A percentile compares a stretch with the other conserved stretches of the same genome.
Evolutionary conservation across 148 eudicot genomes (phyloP).

Genomic region (Rhododendron kiyosumense): DNA sequence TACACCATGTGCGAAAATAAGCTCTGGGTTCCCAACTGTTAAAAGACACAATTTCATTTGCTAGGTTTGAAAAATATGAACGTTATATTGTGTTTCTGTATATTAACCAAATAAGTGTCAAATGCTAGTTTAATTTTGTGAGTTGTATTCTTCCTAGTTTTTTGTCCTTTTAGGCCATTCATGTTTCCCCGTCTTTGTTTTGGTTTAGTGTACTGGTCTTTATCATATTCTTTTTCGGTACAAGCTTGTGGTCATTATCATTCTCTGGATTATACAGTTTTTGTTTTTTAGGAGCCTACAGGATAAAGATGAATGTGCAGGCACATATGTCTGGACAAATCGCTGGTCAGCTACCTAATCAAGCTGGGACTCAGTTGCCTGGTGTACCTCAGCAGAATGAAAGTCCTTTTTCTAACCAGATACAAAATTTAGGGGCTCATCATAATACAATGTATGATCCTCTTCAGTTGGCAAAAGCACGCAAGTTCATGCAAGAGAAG

Average conservation of each 20-base stretch:
- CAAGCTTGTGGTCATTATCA: not conserved
- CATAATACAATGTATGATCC: slow-evolving; percentile 35
- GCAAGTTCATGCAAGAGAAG: slow-evolving; percentile 48
- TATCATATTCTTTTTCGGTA: not conserved
- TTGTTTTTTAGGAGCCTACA: slow-evolving; percentile 7
- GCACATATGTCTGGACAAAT: slow-evolving; percentile 62
- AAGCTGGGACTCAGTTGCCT: slow-evolving; percentile 43
- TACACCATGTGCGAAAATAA: not conserved
- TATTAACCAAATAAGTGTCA: not conserved
- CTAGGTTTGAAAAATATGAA: not conserved
- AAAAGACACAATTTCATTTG: not conserved
- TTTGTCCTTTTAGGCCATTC: not conserved
- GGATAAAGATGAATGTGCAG: slow-evolving; percentile 36
- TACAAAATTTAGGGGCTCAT: slow-evolving; percentile 49
- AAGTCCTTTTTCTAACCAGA: slow-evolving; percentile 36
- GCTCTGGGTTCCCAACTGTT: not conserved
- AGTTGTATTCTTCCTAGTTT: not conserved
- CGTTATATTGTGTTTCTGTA: no score
- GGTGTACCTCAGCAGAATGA: slow-evolving; percentile 59
- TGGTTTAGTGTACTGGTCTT: not conserved
- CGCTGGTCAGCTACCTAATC: slow-evolving; percentile 62
- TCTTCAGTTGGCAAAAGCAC: slow-evolving; percentile 34
- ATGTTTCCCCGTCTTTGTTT: not conserved
- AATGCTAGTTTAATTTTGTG: not conserved
- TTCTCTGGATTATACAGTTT: not conserved